Percentiles rank a stretch among this genome's conserved stretches.
phyloP scores from a whole-genome alignment of 352 stramenopile species.

The Pythium pyrilobum region DNA sequence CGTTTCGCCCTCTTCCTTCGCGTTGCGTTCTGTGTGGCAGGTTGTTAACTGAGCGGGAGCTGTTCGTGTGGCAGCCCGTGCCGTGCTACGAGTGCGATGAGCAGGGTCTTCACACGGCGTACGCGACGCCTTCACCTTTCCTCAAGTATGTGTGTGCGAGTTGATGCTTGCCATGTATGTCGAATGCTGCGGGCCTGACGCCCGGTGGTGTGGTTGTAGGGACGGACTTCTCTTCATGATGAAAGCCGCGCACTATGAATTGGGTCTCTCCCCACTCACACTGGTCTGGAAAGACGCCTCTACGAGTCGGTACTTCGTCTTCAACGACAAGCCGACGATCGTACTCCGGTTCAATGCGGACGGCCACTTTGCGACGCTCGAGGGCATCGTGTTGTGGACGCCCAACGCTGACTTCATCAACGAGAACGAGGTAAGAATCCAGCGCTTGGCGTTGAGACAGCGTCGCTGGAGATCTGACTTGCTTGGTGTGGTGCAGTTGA shows the following conservation, averaged over 20 bases:
- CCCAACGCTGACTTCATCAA: conserved; percentile 41
- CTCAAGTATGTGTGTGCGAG: conserved; percentile 54
- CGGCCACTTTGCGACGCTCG: conserved; percentile 57
- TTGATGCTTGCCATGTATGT: not conserved
- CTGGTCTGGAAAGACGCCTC: conserved; percentile 88
- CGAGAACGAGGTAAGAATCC: conserved; percentile 66
- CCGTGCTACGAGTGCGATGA: conserved; percentile 84
- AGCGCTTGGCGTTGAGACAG: not conserved
- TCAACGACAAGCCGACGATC: conserved; percentile 64
- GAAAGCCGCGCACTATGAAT: conserved; percentile 87
- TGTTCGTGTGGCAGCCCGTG: conserved; percentile 38
- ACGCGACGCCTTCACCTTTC: conserved; percentile 77
- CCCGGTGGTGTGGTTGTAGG: conserved; percentile 21
- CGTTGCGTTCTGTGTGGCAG: too few relatives aligned
- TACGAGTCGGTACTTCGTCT: conserved; percentile 81
- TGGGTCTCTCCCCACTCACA: conserved; percentile 79
- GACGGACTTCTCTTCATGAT: conserved; percentile 89
- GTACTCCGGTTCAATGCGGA: conserved; percentile 53
- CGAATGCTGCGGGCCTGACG: not conserved
- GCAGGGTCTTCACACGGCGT: conserved; percentile 67
- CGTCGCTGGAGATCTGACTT: not conserved
- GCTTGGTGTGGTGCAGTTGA: conserved; percentile 28
- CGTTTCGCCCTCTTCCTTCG: too few relatives aligned
- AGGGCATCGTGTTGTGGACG: conserved; percentile 58
- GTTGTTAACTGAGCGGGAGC: not conserved